Conservation (phyloP, 208 protist species). For the Leptomonas pyrrhocoris region DNA sequence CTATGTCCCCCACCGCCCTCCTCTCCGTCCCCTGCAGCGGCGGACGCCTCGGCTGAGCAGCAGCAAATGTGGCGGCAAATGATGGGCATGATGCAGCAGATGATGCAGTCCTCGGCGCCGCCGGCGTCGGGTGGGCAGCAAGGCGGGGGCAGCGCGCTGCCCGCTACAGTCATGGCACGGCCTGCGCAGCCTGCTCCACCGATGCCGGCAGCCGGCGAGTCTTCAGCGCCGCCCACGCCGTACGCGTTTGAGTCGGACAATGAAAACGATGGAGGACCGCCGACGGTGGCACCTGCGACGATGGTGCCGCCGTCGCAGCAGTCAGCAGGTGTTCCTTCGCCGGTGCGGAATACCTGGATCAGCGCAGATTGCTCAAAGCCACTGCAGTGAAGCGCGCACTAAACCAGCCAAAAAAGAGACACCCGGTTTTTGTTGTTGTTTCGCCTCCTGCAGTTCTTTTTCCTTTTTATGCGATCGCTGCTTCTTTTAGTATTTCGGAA, state of each 20-base stretch:
- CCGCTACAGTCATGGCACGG: slow-evolving; percentile 1
- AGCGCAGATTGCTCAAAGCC: slow-evolving; percentile 11
- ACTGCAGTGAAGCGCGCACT: neutral
- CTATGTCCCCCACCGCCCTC: neutral
- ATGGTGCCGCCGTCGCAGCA: neutral
- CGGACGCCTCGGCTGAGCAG: neutral
- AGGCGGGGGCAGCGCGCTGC: neutral
- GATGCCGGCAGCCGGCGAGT: slow-evolving; percentile 4
- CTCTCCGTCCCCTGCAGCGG: neutral
- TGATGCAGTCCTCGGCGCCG: slow-evolving; percentile 14
- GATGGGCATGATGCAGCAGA: slow-evolving; percentile 59
- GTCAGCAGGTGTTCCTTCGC: neutral
- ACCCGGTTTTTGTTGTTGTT: no score
- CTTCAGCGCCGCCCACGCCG: slow-evolving; percentile 23
- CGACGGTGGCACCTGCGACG: slow-evolving; percentile 16
- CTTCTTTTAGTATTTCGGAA: no score
- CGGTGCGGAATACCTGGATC: neutral
- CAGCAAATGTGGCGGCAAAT: slow-evolving; percentile 45
- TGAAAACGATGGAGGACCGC: slow-evolving; percentile 18
- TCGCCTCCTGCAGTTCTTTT: no score
- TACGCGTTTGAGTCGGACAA: slow-evolving; percentile 11
- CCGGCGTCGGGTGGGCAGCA: neutral
- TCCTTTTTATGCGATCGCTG: no score
- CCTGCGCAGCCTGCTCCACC: neutral
- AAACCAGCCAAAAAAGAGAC: neutral